phyloP scores from a whole-genome alignment of 2,329 filamentous ascomycete species.

The Aspergillus ruber region DNA sequence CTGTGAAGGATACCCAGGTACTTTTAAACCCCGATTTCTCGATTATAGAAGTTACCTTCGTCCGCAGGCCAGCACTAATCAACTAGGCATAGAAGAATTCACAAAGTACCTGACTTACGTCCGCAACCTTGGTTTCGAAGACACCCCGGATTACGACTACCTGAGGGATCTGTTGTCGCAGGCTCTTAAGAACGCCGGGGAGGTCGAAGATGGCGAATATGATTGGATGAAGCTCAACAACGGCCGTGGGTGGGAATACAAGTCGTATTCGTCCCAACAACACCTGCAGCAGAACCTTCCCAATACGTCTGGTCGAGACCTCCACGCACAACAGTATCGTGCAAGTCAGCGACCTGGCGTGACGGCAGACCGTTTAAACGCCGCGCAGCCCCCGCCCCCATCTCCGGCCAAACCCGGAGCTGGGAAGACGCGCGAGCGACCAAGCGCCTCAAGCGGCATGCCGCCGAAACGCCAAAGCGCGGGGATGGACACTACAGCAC shows the following conservation, averaged over 20 bases:
- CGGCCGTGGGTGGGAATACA: conserved; percentile 86
- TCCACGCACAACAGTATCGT: conserved; percentile 62
- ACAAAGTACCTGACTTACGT: conserved; percentile 97
- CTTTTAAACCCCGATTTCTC: conserved; percentile 14
- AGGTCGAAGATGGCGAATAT: conserved; percentile 96
- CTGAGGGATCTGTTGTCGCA: conserved; percentile 93
- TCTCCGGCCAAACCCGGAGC: conserved; percentile 72
- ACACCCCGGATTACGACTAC: conserved; percentile 97
- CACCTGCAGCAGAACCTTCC: conserved; percentile 73
- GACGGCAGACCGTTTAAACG: conserved; percentile 85
- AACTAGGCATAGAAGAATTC: conserved; percentile 66
- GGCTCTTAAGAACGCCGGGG: conserved; percentile 86
- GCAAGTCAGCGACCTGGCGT: conserved; percentile 58
- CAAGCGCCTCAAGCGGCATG: conserved; percentile 69
- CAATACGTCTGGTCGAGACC: conserved; percentile 76
- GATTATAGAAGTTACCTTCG: background rate
- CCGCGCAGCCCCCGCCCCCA: conserved; percentile 81
- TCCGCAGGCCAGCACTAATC: conserved; percentile 16
- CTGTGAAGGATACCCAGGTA: conserved; percentile 84
- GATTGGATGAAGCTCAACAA: conserved; percentile 99
- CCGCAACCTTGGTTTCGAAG: conserved; percentile 95
- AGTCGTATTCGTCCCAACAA: conserved; percentile 62
- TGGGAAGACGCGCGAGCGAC: conserved; percentile 65
- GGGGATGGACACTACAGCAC: conserved; percentile 64
- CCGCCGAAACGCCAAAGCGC: conserved; percentile 68